Conservation (phyloP, 768 basidiomycete genomes). For the Clathrus columnatus region DNA sequence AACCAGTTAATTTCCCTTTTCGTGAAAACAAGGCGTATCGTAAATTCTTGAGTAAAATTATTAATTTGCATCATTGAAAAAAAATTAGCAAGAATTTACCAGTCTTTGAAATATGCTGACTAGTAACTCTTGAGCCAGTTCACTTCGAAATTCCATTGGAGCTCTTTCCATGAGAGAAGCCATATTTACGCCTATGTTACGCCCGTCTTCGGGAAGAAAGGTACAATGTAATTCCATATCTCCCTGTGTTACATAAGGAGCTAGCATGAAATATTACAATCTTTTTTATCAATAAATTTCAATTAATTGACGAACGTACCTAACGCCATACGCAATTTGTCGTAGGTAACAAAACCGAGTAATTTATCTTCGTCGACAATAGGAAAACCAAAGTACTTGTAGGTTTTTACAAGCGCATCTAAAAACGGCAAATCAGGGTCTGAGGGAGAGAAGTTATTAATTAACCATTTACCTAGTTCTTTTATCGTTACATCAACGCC, state of each 20-base stretch:
- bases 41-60: constrained; percentile 38
- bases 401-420: constrained; percentile 34
- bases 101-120: constrained; percentile 70
- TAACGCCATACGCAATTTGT: constrained; percentile 35
- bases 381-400: constrained; percentile 56
- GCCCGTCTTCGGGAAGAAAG: constrained; percentile 5
- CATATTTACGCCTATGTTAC: constrained; percentile 21
- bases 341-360: constrained; percentile 54
- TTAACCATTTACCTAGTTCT: constrained; percentile 35
- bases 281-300: not conserved
- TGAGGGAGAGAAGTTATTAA: not conserved
- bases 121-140: constrained; percentile 61
- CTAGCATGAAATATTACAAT: constrained; percentile 13
- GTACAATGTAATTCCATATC: constrained; percentile 13
- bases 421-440: constrained; percentile 1
- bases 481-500: constrained; percentile 32
- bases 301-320: constrained; percentile 18
- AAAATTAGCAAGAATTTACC: constrained; percentile 24
- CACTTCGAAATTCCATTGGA: constrained; percentile 54
- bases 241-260: constrained; percentile 13
- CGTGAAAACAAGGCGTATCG: constrained; percentile 61
- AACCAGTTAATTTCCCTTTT: constrained; percentile 47
- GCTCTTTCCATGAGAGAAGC: constrained; percentile 34
- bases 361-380: constrained; percentile 44
- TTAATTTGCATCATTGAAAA: not conserved